These are phyloP conservation scores for Sarcocystis neurona DNA, from an alignment of 169 alveolate genomes.

Conservation along the genomic window DNA sequence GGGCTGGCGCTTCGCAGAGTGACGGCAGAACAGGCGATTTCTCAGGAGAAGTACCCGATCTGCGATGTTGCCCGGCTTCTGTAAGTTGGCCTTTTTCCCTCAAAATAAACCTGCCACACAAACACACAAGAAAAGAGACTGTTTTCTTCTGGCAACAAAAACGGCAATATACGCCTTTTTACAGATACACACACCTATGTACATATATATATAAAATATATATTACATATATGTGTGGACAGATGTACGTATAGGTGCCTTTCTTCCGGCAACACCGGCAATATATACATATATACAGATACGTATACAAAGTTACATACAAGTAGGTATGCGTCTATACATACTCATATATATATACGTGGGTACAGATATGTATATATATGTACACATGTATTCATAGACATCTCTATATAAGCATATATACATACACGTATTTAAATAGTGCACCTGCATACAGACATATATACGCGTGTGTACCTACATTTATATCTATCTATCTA, in stretches of 20 bases:
- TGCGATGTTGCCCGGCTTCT: constrained; percentile 25
- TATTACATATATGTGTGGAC: neutral
- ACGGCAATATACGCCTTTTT: neutral
- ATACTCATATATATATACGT: neutral
- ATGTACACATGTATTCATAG: neutral
- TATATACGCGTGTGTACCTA: neutral
- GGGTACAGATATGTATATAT: neutral
- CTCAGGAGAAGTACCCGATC: constrained; percentile 17
- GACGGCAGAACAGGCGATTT: neutral
- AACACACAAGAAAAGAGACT: neutral
- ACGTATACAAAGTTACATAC: neutral
- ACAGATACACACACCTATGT: neutral
- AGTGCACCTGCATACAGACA: neutral
- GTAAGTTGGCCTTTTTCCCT: neutral
- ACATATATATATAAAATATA: neutral
- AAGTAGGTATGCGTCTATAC: neutral
- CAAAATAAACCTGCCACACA: neutral
- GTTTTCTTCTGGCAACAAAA: neutral
- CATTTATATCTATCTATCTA: neutral
- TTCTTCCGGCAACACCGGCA: neutral
- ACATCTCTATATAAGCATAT: too few relatives aligned
- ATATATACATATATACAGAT: too few relatives aligned
- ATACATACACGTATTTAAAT: neutral
- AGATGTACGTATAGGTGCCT: neutral
- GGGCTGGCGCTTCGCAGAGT: neutral